These are phyloP conservation scores for Dactylellina haptotyla DNA, from an alignment of 2,329 filamentous ascomycete species.

Conservation along the genomic window DNA sequence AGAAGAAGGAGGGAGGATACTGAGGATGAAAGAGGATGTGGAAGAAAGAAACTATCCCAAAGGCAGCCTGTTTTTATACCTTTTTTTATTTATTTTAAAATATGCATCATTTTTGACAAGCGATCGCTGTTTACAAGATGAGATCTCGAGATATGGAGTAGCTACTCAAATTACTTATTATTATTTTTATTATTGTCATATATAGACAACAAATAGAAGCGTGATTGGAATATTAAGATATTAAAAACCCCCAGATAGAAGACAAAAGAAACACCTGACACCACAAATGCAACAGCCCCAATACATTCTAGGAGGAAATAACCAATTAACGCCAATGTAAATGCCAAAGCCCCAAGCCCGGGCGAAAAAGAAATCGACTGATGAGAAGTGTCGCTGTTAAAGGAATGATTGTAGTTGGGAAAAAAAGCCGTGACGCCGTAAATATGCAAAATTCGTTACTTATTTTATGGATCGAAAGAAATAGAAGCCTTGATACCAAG, in stretches of 20 bases:
- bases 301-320: background rate
- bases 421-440: background rate
- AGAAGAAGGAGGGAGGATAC: constrained; percentile 2
- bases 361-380: constrained; percentile 10
- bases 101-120: constrained; percentile 11
- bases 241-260: background rate
- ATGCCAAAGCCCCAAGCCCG: constrained; percentile 5
- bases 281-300: background rate
- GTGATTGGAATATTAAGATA: too few species aligned
- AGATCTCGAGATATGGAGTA: background rate
- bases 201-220: background rate
- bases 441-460: background rate
- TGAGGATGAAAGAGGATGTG: background rate
- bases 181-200: background rate
- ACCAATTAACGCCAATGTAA: constrained; percentile 17
- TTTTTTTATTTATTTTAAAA: constrained; percentile 14
- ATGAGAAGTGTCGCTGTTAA: background rate
- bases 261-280: background rate
- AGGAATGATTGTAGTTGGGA: background rate
- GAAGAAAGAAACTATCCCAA: background rate
- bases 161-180: constrained; percentile 1
- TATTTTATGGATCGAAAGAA: too few species aligned
- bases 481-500: too few species aligned
- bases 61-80: background rate
- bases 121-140: constrained; percentile 1